phyloP scores from a whole-genome alignment of 2,329 filamentous ascomycete genomes.

The Pseudogymnoascus sp. region DNA sequence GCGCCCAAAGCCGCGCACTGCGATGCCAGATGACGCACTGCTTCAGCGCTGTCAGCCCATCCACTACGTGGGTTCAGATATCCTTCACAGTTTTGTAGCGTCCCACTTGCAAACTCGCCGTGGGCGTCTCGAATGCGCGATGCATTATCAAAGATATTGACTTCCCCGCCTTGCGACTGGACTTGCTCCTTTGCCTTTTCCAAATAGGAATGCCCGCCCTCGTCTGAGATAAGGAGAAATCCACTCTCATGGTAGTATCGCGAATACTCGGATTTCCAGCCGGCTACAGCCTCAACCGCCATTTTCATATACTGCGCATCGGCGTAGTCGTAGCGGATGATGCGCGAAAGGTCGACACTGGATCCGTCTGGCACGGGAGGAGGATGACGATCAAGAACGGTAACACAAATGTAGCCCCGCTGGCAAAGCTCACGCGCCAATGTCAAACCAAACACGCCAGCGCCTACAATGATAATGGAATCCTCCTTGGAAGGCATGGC shows the following conservation, averaged over 20 bases:
- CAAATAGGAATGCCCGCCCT: background rate
- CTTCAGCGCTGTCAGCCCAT: constrained; percentile 21
- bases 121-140: background rate
- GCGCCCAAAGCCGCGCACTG: constrained; percentile 29
- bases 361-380: constrained; percentile 54
- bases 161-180: background rate
- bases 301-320: constrained; percentile 37
- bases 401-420: constrained; percentile 47
- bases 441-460: constrained; percentile 50
- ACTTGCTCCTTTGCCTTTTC: background rate
- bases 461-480: constrained; percentile 56
- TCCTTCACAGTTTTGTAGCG: background rate
- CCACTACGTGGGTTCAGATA: background rate
- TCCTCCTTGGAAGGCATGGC: background rate
- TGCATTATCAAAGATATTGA: background rate
- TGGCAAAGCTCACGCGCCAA: constrained; percentile 63
- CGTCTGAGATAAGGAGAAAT: background rate
- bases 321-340: constrained; percentile 72
- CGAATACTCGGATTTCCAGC: constrained; percentile 7
- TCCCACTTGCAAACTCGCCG: background rate
- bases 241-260: background rate
- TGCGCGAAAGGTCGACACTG: constrained; percentile 55
- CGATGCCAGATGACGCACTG: background rate
- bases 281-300: background rate
- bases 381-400: constrained; percentile 49